These are phyloP conservation scores for Tricholoma terreum DNA, from an alignment of 768 basidiomycete genomes.

Conservation along the genomic window DNA sequence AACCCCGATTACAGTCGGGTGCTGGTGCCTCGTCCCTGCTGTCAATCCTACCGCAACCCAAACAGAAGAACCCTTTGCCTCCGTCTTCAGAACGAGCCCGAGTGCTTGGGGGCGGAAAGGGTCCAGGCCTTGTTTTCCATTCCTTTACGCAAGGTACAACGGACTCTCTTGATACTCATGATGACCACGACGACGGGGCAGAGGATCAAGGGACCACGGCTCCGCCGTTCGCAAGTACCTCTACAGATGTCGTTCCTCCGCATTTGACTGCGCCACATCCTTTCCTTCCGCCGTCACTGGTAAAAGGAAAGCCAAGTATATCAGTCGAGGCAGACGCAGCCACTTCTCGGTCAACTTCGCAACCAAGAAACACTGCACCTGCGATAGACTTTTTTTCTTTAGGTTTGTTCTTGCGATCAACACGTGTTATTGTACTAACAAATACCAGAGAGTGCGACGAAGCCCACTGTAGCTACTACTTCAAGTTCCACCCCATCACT, in stretches of 20 bases:
- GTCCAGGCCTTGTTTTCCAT: conserved; percentile 62
- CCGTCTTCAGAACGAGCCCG: conserved; percentile 31
- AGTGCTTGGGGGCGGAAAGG: conserved; percentile 62
- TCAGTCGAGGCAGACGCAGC: conserved; percentile 42
- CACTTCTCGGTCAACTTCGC: conserved; percentile 10
- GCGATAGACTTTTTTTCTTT: conserved; percentile 69
- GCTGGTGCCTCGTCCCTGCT: conserved; percentile 64
- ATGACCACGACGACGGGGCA: conserved; percentile 23
- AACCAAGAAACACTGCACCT: conserved; percentile 26
- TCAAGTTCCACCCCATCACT: conserved; percentile 15
- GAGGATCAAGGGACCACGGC: conserved; percentile 1
- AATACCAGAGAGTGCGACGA: conserved; percentile 17
- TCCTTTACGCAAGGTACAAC: conserved; percentile 14
- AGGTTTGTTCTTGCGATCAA: conserved; percentile 32
- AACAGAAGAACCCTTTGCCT: conserved; percentile 45
- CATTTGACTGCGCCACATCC: conserved; percentile 34
- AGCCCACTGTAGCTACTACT: conserved; percentile 9
- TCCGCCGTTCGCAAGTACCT: neutral
- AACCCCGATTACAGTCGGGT: conserved; percentile 47
- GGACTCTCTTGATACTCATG: conserved; percentile 4
- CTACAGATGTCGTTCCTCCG: neutral
- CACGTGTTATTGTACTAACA: neutral
- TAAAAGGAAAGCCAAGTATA: conserved; percentile 57
- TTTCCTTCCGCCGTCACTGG: conserved; percentile 58
- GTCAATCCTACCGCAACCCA: conserved; percentile 75